A percentile compares a stretch with the other conserved stretches of the same genome.
Evolutionary conservation across 805 yeast genomes (phyloP).

Genomic region (Saccharomycopsis guyanensis): DNA sequence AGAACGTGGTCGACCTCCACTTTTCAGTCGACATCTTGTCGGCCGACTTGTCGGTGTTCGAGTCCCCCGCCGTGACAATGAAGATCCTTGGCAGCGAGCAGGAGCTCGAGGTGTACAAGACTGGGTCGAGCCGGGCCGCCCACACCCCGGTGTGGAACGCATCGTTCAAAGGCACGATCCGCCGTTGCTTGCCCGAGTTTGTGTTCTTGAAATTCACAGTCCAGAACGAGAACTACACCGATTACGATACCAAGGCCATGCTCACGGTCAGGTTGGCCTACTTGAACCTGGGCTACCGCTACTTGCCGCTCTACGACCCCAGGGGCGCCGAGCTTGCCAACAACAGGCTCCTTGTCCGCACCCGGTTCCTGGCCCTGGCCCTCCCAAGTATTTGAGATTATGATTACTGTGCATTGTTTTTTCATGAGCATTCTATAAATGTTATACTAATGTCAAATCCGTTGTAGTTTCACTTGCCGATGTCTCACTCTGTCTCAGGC

Average conservation of each 20-base stretch:
- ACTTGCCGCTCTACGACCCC: conserved; percentile 64
- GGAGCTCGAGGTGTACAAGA: conserved; percentile 41
- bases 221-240: conserved; percentile 30
- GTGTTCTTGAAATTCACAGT: conserved; percentile 51
- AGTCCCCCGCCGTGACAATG: conserved; percentile 4
- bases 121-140: conserved; percentile 37
- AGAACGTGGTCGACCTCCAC: conserved; percentile 17
- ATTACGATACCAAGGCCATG: conserved; percentile 42
- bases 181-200: conserved; percentile 35
- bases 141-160: conserved; percentile 74
- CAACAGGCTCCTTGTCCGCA: conserved; percentile 41
- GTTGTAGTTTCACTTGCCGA: no score
- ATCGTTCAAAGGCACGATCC: conserved; percentile 35
- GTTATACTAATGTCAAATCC: no score
- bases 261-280: conserved; percentile 53
- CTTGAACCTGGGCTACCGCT: conserved; percentile 74
- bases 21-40: conserved; percentile 50
- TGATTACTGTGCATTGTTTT: no score
- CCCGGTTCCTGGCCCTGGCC: no score
- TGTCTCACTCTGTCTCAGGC: no score
- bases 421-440: no score
- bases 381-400: no score
- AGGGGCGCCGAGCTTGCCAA: conserved; percentile 69
- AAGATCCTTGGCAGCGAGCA: conserved; percentile 12
- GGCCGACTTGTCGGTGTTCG: conserved; percentile 52